Evolutionary conservation across 2,329 filamentous ascomycete genomes (phyloP).

Genomic region (Aspergillus terreus): DNA sequence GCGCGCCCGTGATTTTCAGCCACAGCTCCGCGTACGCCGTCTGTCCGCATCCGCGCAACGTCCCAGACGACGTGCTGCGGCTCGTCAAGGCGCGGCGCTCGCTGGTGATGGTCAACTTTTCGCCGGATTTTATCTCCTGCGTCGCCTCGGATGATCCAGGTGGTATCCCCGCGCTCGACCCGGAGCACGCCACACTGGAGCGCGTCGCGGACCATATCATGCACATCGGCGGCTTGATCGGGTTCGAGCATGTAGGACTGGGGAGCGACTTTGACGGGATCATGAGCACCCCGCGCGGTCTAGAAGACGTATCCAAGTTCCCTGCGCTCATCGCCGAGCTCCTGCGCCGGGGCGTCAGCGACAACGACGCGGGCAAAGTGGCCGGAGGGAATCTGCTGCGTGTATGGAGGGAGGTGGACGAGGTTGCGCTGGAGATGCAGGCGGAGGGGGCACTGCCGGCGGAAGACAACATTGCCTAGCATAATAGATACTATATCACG

Average conservation of each 20-base stretch:
- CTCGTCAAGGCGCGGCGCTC: conserved; percentile 70
- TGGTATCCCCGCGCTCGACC: conserved; percentile 65
- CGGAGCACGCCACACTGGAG: conserved; percentile 66
- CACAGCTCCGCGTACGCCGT: conserved; percentile 78
- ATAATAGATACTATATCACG: neutral
- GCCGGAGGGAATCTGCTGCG: conserved; percentile 77
- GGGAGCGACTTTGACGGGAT: conserved; percentile 85
- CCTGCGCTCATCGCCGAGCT: conserved; percentile 74
- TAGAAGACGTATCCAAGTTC: conserved; percentile 83
- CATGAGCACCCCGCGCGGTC: conserved; percentile 58
- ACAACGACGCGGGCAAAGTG: conserved; percentile 69
- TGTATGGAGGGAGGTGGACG: conserved; percentile 78
- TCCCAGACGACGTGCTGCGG: conserved; percentile 76
- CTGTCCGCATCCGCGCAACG: conserved; percentile 87
- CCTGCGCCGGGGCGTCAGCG: conserved; percentile 67
- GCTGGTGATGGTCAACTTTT: conserved; percentile 89
- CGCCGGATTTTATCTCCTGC: conserved; percentile 78
- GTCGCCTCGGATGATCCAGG: conserved; percentile 54
- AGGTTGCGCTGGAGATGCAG: conserved; percentile 65
- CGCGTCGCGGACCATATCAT: conserved; percentile 78
- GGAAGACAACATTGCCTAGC: conserved; percentile 34
- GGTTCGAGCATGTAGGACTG: conserved; percentile 82
- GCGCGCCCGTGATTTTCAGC: conserved; percentile 81
- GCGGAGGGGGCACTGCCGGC: conserved; percentile 45
- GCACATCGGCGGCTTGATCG: conserved; percentile 77